These are phyloP conservation scores for Pichia sp. DNA, from an alignment of 1,139 yeast genomes.

Conservation along the genomic window DNA sequence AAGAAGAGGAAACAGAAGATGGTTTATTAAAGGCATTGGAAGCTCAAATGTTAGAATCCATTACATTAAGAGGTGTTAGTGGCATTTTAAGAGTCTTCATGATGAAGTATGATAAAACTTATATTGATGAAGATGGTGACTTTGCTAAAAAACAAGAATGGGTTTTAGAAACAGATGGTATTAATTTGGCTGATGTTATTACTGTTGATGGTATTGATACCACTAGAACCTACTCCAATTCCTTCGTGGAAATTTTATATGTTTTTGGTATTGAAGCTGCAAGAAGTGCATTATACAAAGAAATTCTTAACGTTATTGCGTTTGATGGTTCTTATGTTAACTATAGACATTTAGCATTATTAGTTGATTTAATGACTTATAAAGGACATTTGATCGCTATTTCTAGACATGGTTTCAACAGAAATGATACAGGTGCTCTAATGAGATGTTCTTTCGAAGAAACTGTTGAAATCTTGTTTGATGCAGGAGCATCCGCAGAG, in stretches of 20 bases:
- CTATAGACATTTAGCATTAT: slow-evolving; percentile 94
- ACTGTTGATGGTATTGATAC: slow-evolving; percentile 93
- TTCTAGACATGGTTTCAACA: slow-evolving; percentile 98
- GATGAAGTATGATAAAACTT: slow-evolving; percentile 86
- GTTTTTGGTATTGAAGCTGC: slow-evolving; percentile 99
- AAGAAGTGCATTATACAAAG: slow-evolving; percentile 86
- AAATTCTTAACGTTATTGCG: slow-evolving; percentile 93
- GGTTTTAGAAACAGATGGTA: slow-evolving; percentile 99
- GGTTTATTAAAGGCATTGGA: slow-evolving; percentile 93
- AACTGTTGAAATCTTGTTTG: slow-evolving; percentile 93
- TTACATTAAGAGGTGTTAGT: slow-evolving; percentile 92
- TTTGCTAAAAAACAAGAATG: slow-evolving; percentile 87
- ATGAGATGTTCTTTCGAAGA: slow-evolving; percentile 99
- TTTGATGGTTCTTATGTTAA: slow-evolving; percentile 99
- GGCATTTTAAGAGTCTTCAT: slow-evolving; percentile 87
- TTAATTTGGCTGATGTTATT: slow-evolving; percentile 91
- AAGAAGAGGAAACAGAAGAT: slow-evolving; percentile 94
- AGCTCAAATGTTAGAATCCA: slow-evolving; percentile 91
- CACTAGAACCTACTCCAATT: slow-evolving; percentile 83
- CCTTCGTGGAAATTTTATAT: slow-evolving; percentile 90
- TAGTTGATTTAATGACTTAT: slow-evolving; percentile 98
- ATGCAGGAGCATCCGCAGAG: slow-evolving; percentile 98
- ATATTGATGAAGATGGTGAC: slow-evolving; percentile 80
- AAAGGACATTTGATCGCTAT: slow-evolving; percentile 98
- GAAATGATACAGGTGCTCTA: slow-evolving; percentile 97